Percentiles rank a stretch among this genome's conserved stretches.
phyloP scores from a whole-genome alignment of 208 protist species.

The Crithidia fasciculata region DNA sequence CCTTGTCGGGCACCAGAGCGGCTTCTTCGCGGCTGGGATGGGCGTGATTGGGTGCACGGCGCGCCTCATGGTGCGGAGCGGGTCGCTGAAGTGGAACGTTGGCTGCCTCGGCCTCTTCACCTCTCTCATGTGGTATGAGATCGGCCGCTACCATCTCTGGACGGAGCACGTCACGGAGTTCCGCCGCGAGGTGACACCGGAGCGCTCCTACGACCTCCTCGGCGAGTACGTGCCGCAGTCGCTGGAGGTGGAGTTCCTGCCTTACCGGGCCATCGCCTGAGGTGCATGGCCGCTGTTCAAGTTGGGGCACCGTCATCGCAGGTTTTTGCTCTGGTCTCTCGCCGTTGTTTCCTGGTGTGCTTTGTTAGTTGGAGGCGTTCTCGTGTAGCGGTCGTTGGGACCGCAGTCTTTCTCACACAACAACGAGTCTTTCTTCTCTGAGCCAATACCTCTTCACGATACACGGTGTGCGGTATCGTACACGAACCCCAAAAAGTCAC shows the following conservation, averaged over 20 bases:
- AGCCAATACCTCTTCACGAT: no score
- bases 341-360: no score
- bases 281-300: no score
- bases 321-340: no score
- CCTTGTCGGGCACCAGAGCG: slow-evolving; percentile 82
- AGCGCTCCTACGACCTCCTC: slow-evolving; percentile 72
- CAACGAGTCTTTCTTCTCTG: no score
- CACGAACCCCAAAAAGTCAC: no score
- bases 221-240: slow-evolving; percentile 75
- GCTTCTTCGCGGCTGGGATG: slow-evolving; percentile 86
- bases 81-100: slow-evolving; percentile 37
- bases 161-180: slow-evolving; percentile 75
- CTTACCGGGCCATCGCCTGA: slow-evolving; percentile 29
- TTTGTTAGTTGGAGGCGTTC: no score
- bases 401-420: no score
- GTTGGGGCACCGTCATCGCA: no score
- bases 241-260: slow-evolving; percentile 39
- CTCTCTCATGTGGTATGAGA: slow-evolving; percentile 84
- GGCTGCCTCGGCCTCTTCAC: slow-evolving; percentile 49
- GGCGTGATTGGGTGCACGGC: slow-evolving; percentile 57
- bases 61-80: slow-evolving; percentile 61
- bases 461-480: no score
- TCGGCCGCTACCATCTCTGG: slow-evolving; percentile 86
- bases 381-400: no score
- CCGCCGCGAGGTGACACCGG: slow-evolving; percentile 54